Evolutionary conservation across 2,329 filamentous ascomycete genomes (phyloP).

Genomic region (Xenosphaeropsis pyriputrescens): DNA sequence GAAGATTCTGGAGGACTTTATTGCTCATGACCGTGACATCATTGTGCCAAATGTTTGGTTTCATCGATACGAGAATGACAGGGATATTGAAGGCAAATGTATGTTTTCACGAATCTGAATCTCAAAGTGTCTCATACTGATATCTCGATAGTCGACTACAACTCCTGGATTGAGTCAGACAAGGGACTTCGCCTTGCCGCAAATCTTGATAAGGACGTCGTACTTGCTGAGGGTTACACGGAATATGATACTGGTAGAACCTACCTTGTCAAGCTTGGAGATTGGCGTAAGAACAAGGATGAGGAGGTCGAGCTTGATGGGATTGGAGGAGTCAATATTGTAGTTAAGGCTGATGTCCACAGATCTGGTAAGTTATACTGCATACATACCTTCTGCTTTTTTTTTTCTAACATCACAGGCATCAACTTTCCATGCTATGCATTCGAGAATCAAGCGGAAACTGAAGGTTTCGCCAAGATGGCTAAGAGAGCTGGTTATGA

Average conservation of each 20-base stretch:
- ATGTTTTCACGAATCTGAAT: slow-evolving; percentile 22
- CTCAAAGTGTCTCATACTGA: slow-evolving; percentile 9
- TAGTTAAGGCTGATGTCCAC: slow-evolving; percentile 96
- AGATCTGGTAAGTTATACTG: slow-evolving; percentile 53
- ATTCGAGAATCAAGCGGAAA: slow-evolving; percentile 98
- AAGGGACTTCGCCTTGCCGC: slow-evolving; percentile 64
- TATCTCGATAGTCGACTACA: slow-evolving; percentile 67
- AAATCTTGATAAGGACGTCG: slow-evolving; percentile 60
- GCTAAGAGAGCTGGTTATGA: slow-evolving; percentile 89
- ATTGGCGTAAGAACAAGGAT: slow-evolving; percentile 85
- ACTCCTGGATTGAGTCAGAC: slow-evolving; percentile 93
- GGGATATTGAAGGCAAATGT: slow-evolving; percentile 95
- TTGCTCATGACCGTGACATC: slow-evolving; percentile 84
- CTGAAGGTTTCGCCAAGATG: slow-evolving; percentile 98
- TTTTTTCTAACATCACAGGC: slow-evolving; percentile 31
- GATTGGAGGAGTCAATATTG: slow-evolving; percentile 91
- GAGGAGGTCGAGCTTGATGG: slow-evolving; percentile 87
- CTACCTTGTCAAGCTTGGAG: slow-evolving; percentile 83
- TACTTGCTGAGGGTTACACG: slow-evolving; percentile 93
- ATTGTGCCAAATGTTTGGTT: slow-evolving; percentile 97
- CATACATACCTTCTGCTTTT: neutral
- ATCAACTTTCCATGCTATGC: slow-evolving; percentile 96
- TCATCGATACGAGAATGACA: slow-evolving; percentile 59
- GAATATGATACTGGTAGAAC: slow-evolving; percentile 82
- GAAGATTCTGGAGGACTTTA: slow-evolving; percentile 86